Percentiles rank a stretch among this genome's conserved stretches.
These are phyloP conservation scores for Pisolithus orientalis DNA, from an alignment of 768 basidiomycete species.

Conservation along the genomic window DNA sequence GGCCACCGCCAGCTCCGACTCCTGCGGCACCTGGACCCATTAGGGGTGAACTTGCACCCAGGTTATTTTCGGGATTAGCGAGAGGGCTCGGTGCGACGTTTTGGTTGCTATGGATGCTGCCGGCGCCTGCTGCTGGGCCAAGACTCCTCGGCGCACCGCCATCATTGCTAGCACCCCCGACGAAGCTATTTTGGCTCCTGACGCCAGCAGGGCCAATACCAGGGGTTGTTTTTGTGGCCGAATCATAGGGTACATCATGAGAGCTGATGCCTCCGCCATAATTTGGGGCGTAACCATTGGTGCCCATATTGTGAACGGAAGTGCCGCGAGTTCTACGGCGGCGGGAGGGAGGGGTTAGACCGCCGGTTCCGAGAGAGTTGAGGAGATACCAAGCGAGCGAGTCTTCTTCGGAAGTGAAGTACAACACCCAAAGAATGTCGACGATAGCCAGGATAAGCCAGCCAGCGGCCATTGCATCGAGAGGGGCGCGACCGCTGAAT, in stretches of 20 bases:
- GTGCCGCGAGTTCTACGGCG: slow-evolving; percentile 68
- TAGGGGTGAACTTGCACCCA: slow-evolving; percentile 56
- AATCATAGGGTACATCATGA: slow-evolving; percentile 56
- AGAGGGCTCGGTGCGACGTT: slow-evolving; percentile 29
- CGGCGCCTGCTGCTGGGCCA: slow-evolving; percentile 40
- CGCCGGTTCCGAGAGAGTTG: slow-evolving; percentile 83
- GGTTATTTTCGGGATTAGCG: slow-evolving; percentile 37
- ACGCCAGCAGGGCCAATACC: slow-evolving; percentile 37
- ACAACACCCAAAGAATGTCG: slow-evolving; percentile 93
- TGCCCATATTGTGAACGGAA: slow-evolving; percentile 57
- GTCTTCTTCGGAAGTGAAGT: slow-evolving; percentile 96
- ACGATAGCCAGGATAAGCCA: slow-evolving; percentile 91
- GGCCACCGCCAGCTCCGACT: slow-evolving; percentile 46
- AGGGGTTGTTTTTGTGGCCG: slow-evolving; percentile 43
- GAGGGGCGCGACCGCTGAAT: slow-evolving; percentile 44
- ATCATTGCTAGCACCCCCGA: slow-evolving; percentile 39
- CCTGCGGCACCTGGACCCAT: slow-evolving; percentile 60
- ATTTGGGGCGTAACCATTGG: slow-evolving; percentile 50
- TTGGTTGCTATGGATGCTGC: slow-evolving; percentile 52
- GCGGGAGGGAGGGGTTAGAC: slow-evolving; percentile 74
- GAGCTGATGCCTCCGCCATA: slow-evolving; percentile 70
- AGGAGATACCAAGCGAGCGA: slow-evolving; percentile 79
- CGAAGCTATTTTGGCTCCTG: slow-evolving; percentile 39
- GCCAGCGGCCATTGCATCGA: slow-evolving; percentile 85
- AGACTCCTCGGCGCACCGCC: slow-evolving; percentile 49